Base-by-base conservation (phyloP, 345 rosid genomes). In the Bruguiera sexangula region DNA sequence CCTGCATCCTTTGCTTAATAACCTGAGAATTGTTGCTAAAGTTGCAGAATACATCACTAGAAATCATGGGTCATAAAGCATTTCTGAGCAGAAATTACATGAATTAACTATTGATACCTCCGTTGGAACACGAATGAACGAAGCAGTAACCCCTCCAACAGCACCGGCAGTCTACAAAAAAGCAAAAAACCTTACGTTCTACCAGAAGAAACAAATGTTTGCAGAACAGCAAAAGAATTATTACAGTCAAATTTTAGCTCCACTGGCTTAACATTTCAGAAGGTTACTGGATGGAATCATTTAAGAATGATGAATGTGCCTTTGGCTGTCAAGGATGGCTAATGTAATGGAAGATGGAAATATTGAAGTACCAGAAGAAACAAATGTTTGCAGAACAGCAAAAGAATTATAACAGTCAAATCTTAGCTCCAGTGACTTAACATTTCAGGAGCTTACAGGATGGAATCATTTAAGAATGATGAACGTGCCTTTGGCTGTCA, bases 1-100 rank as follows among this genome's bases (percentile, higher is more conserved):
- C 90, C 80, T 92, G 97, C 96, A 90, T 85, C 84, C 99, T 85
- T 76, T 90, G 93, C 81, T 92, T 95, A 64, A 95, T 92, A 80
- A 95, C 99, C 98, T 95, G 79, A 46, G 39, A 26, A 67, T 70
- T 60, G 66, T 53, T 75, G 16, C 60, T 52, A 54, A 59, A 59
- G 37, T 67, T 7, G 2, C 59, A 43, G 18, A 18, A 10, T 37
- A 27, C 16, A 18, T 51, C 62, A 27, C 6, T n/a, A 8, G 2
- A 55, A 54, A 34, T 52, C 48, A 31, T 58, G 51, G 4, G 19
- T 59, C 60, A 51, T 9, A 43, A 29, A 37, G 39, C 26, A 34
- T 65, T 20, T 18, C 8, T 22, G n/a, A 66, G 63, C 26, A 62
- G 56, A 46, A 65, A 51, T 67, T 56, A 22, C 22, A 60, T 4